Base-by-base conservation (phyloP, 2,329 filamentous ascomycete genomes). In the Sarocladiaceae sp. region DNA sequence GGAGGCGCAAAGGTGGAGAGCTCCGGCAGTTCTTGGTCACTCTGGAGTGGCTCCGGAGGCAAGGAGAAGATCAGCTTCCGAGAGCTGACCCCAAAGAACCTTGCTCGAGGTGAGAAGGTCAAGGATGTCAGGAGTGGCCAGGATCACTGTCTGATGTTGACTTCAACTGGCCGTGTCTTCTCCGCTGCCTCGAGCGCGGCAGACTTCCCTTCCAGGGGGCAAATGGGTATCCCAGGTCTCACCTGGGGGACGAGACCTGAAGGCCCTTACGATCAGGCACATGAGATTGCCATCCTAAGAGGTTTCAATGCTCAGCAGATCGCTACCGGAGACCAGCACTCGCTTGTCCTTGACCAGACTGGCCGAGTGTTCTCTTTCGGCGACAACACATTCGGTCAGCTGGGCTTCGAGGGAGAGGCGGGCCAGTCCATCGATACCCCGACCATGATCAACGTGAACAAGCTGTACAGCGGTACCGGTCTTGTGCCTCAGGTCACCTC, bases 321-420 rank as follows among this genome's bases (percentile, higher is more conserved):
- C 53, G 92, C 93, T 1, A 75, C 90, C 2, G 94, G 94, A 22
- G 91, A 96, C 64, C 84, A 86, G 58, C 94, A 99, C 70, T 96
- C 90, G 3, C 72, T 95, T 1, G 88, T 84, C 1, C 77, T 91
- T 15, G 89, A 93, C 63, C 80, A 81, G 54, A 76, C 86, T 50
- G 93, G 93, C 15, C 82, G 84, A 15, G 79, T 94, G 15, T 96
- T 94, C 67, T 78, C 84, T 6, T 97, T 96, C 71, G 94, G 94
- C 33, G 92, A 97, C 67, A 97, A 97, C 70, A 84, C 85, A 0
- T 81, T 83, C 39, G 94, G 94, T n/a, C 94, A 97, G 68, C 78
- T 97, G 3, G 93, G 93, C n/a, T 84, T 93, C 60, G 83, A 90
- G 49, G 82, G 80, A 51, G 83, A 83, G 47, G 66, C 79, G 0